Evolutionary conservation across 2,329 filamentous ascomycete species (phyloP), one percentile per base, ranked within the genome.

Genomic region (Kalmusia sp.): DNA sequence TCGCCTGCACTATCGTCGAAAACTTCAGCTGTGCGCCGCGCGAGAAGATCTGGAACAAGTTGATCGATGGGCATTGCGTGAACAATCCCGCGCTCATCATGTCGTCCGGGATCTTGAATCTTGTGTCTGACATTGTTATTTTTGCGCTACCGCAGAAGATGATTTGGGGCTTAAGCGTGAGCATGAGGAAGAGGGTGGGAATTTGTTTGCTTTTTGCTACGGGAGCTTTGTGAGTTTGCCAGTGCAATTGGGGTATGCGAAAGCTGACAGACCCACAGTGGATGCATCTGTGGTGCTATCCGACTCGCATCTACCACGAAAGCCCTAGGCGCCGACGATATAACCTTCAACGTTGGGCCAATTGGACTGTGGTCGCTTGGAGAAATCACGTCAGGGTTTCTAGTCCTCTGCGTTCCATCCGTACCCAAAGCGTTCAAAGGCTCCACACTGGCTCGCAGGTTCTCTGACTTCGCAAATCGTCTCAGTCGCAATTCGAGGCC

Each of bases 21-120:
- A 76, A 75, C 51, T 51, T 73, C 35, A 61, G 69, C 43, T 77
- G 76, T 57, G 62, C 51, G 4, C 74, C 72, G 6, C 65, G 72
- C 53, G 45, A 60, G 34, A 69, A 68, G 12, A 73, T 71, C 43
- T 76, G 70, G 70, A 62, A 75, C 17, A 67, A 72, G 48, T 62
- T 61, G 12, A 39, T 73, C 12, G 65, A 61, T 2, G 62, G 62
- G 15, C 68, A 69, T 50, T 77, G 74, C 52, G 69, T 65, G 49
- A 52, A 64, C 19, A 61, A 70, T 3, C 54, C 59, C 1, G 55
- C 61, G 2, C 54, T 75, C 22, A 60, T 65, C 59, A 54, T 75
- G 6, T 58, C 57, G 8, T 73, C 71, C 0, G 69, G 65, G 6
- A 62, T 58, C n/a, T 54, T 76, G 2, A 73, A 77, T 24, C 49